phyloP scores from a whole-genome alignment of 148 eudicot genomes.

The Chenopodium formosanum region DNA sequence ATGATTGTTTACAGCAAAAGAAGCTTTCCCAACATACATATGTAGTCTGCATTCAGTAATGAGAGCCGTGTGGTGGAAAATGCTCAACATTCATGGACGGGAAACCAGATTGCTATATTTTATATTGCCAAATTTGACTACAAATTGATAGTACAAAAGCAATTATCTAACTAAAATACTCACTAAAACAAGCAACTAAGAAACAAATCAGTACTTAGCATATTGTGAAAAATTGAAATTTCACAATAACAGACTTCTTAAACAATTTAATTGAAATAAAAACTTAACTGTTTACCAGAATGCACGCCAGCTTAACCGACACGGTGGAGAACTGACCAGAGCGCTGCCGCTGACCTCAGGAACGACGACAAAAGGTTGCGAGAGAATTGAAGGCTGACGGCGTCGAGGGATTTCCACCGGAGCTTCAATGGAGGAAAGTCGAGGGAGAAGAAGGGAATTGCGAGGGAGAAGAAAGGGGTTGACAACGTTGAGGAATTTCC shows the following conservation, averaged over 20 bases:
- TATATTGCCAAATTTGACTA: background rate
- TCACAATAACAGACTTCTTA: slow-evolving; percentile 20
- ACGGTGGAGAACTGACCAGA: too few relatives aligned
- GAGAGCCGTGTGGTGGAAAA: slow-evolving; percentile 49
- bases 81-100: slow-evolving; percentile 60
- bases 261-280: too few relatives aligned
- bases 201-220: background rate
- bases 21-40: background rate
- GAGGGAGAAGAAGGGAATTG: too few relatives aligned
- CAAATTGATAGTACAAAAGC: background rate
- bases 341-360: too few relatives aligned
- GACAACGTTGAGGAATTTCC: too few relatives aligned
- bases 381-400: too few relatives aligned
- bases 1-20: slow-evolving; percentile 14
- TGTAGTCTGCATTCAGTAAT: slow-evolving; percentile 15
- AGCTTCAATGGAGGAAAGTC: too few relatives aligned
- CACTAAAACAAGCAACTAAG: background rate
- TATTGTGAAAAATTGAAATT: background rate
- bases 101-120: slow-evolving; percentile 38
- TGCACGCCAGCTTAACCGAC: too few relatives aligned
- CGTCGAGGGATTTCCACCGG: too few relatives aligned
- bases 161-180: background rate
- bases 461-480: too few relatives aligned
- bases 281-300: too few relatives aligned
- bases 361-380: too few relatives aligned